phyloP scores from a whole-genome alignment of 2,329 filamentous ascomycete genomes.

The Nigrospora osmanthi region DNA sequence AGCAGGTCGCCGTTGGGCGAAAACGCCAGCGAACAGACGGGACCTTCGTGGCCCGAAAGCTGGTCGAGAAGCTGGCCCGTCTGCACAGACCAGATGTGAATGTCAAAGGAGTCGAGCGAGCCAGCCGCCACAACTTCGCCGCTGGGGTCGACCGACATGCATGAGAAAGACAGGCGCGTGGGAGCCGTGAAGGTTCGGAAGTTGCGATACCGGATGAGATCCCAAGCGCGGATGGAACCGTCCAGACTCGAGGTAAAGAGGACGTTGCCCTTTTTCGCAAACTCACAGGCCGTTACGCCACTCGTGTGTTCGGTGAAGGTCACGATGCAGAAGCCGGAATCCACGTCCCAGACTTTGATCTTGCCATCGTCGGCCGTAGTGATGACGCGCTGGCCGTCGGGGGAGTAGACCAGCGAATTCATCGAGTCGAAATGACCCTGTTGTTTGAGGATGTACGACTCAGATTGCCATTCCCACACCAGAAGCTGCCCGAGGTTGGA shows the following conservation, averaged over 20 bases:
- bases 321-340: conserved; percentile 94
- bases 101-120: conserved; percentile 91
- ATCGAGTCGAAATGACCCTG: conserved; percentile 96
- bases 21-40: conserved; percentile 82
- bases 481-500: conserved; percentile 92
- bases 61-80: conserved; percentile 91
- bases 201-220: conserved; percentile 90
- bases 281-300: conserved; percentile 89
- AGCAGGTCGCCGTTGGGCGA: conserved; percentile 77
- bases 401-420: conserved; percentile 88
- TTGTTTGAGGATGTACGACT: conserved; percentile 97
- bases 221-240: conserved; percentile 91
- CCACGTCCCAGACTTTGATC: conserved; percentile 96
- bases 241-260: conserved; percentile 93
- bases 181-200: conserved; percentile 97
- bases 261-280: conserved; percentile 90
- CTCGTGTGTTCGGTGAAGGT: conserved; percentile 97
- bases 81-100: conserved; percentile 98
- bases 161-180: conserved; percentile 84
- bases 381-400: conserved; percentile 86
- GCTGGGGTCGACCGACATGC: conserved; percentile 91
- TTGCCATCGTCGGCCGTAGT: conserved; percentile 96
- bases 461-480: conserved; percentile 99
- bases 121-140: conserved; percentile 95
- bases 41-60: conserved; percentile 87